Conservation (phyloP, 2,329 filamentous ascomycete species). For the Pestalotiopsis sp. region DNA sequence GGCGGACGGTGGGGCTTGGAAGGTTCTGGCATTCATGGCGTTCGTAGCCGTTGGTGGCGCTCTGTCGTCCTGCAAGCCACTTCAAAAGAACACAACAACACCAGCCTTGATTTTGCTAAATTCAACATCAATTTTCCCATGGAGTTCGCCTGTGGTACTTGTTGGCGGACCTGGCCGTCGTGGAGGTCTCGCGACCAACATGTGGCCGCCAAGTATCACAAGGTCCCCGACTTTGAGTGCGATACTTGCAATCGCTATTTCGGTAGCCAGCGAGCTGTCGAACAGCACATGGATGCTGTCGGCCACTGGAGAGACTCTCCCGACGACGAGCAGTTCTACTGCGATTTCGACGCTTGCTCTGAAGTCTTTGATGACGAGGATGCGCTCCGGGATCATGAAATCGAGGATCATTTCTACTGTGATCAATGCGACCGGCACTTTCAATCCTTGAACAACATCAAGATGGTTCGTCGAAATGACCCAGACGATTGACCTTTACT, state of each 20-base stretch:
- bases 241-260: neutral
- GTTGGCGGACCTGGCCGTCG: neutral
- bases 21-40: neutral
- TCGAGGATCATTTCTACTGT: neutral
- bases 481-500: neutral
- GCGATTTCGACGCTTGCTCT: neutral
- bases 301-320: neutral
- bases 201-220: neutral
- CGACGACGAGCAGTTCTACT: neutral
- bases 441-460: neutral
- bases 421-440: neutral
- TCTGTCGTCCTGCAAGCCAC: neutral
- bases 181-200: neutral
- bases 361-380: neutral
- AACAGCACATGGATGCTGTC: neutral
- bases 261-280: neutral
- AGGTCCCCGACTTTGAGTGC: neutral
- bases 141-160: neutral
- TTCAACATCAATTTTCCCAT: neutral
- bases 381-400: neutral
- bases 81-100: neutral
- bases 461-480: neutral
- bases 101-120: neutral
- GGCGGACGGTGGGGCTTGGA: neutral
- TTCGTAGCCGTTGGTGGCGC: neutral